Percentiles rank a stretch among this genome's conserved stretches.
phyloP scores from a whole-genome alignment of 345 rosid genomes.

The Eucalyptus virginea region DNA sequence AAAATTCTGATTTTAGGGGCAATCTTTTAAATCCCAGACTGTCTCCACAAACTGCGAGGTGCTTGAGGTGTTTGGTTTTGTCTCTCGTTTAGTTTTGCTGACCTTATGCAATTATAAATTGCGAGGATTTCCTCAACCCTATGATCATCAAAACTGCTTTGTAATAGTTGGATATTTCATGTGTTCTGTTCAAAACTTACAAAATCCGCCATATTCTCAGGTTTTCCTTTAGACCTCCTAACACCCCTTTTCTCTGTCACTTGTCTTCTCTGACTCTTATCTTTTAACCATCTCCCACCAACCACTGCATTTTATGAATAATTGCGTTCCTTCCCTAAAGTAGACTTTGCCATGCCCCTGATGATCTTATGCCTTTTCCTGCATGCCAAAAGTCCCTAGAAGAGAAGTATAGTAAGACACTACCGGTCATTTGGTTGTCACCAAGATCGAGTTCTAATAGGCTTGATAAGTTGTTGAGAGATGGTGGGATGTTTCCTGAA shows the following conservation, averaged over 20 bases:
- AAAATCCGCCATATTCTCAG: rapidly evolving
- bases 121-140: rapidly evolving
- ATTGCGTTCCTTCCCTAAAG: rapidly evolving
- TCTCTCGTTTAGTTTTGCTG: neutral
- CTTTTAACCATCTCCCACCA: no score
- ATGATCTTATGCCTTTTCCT: no score
- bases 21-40: neutral
- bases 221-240: no score
- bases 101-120: neutral
- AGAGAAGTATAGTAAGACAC: neutral
- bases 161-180: no score
- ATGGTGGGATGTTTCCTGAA: neutral
- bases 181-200: neutral
- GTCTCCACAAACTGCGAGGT: neutral
- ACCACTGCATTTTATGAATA: no score
- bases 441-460: neutral
- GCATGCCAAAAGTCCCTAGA: neutral
- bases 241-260: no score
- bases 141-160: neutral
- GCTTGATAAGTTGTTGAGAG: neutral
- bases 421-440: neutral
- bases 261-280: no score
- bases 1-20: neutral
- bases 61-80: neutral
- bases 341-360: no score